phyloP scores from a whole-genome alignment of 768 basidiomycete species.

The Dentipellis sp. region DNA sequence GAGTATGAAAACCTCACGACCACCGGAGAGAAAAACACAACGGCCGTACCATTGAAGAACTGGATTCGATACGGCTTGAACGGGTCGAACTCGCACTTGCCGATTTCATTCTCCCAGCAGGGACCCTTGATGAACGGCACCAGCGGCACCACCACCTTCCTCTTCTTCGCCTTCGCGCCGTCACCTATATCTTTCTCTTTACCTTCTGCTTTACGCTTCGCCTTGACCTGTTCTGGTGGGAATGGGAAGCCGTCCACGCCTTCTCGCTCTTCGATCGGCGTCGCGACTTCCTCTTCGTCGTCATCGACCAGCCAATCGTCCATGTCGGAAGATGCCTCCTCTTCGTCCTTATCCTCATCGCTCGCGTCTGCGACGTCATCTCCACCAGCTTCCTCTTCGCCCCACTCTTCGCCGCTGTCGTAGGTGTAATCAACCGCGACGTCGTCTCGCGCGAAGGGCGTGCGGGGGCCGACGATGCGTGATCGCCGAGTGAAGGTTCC shows the following conservation, averaged over 20 bases:
- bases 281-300: conserved; percentile 42
- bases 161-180: conserved; percentile 67
- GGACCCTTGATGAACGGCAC: conserved; percentile 80
- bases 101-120: conserved; percentile 64
- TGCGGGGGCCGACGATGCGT: conserved; percentile 67
- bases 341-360: conserved; percentile 58
- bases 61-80: conserved; percentile 72
- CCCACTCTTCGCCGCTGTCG: conserved; percentile 96
- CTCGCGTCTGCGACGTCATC: conserved; percentile 59
- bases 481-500: conserved; percentile 92
- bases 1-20: neutral
- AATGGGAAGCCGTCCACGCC: conserved; percentile 23
- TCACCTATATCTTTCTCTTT: conserved; percentile 41
- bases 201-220: conserved; percentile 48
- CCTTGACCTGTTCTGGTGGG: conserved; percentile 38
- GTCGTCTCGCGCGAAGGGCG: conserved; percentile 73
- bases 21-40: neutral
- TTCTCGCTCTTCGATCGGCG: conserved; percentile 32
- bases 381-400: conserved; percentile 66
- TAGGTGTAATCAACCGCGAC: conserved; percentile 80
- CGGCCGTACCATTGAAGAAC: conserved; percentile 68
- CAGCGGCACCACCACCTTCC: conserved; percentile 70
- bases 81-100: conserved; percentile 56
- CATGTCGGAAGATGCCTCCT: conserved; percentile 59
- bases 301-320: conserved; percentile 77